Evolutionary conservation across 768 basidiomycete genomes (phyloP), one percentile per base, ranked within the genome.

Genomic region (Psilocybe subaeruginosa): DNA sequence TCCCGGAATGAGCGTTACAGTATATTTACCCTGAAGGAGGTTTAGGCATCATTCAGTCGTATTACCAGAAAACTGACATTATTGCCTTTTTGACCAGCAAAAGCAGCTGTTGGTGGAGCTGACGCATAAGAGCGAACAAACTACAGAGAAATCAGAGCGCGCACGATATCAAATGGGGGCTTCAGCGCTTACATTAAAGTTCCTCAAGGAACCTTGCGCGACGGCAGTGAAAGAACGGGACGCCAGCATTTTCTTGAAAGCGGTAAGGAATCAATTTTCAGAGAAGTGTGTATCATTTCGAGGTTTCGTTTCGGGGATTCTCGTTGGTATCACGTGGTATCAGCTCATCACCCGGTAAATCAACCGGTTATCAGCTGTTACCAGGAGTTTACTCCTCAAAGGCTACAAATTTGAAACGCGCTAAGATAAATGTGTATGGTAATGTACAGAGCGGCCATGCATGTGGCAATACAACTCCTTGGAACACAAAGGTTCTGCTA

Each of bases 1-100:
- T 73, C 97, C 97, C 33, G 97, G 95, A 76, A 99, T 95, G 62
- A 98, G 81, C 46, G 97, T 98, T 59, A 98, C 96, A 35, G 90
- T 88, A 79, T 97, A 97, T 82, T 97, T 97, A 60, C 96, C 96
- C 96, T 98, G 43, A 46, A 3, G 8, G 35, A 30, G 7, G 8
- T 29, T 64, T 14, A 63, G 48, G 43, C 23, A 23, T 14, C 17
- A 5, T 8, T n/a, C 39, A 54, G 66, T 19, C n/a, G 59, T 12
- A 14, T 23, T 23, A 37, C 27, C 29, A 61, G 39, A 65, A 63
- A 23, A 76, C 92, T 74, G 72, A 96, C 95, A 76, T 91, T 90
- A 73, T 85, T 80, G 68, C 87, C 89, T 82, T 96, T 97, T 81
- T 93, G 85, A 59, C 92, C 93, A 77, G 91, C 87, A 78, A 95